A percentile compares a stretch with the other conserved stretches of the same genome.
phyloP scores from a whole-genome alignment of 768 basidiomycete genomes.

The Erythrobasidium yunnanense region DNA sequence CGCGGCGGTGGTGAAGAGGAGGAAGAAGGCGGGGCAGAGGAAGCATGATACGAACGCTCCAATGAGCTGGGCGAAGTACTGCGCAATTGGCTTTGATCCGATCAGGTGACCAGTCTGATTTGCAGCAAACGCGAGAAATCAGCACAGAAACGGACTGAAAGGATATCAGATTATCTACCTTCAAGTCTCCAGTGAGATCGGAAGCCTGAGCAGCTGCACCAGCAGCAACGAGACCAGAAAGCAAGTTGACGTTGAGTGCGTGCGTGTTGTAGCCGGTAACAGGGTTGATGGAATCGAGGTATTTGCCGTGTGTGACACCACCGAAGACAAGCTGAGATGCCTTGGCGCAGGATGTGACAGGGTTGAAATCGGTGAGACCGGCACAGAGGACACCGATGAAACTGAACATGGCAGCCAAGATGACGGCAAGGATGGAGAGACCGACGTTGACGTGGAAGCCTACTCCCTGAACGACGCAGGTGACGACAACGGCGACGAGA shows the following conservation, averaged over 20 bases:
- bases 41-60: slow-evolving; percentile 50
- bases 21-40: slow-evolving; percentile 40
- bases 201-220: slow-evolving; percentile 10
- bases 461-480: slow-evolving; percentile 50
- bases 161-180: too few relatives aligned
- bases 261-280: slow-evolving; percentile 7
- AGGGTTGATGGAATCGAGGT: slow-evolving; percentile 21
- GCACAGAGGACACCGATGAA: slow-evolving; percentile 57
- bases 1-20: slow-evolving; percentile 55
- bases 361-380: slow-evolving; percentile 56
- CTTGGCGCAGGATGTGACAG: slow-evolving; percentile 42
- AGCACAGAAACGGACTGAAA: too few relatives aligned
- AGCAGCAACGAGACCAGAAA: background rate
- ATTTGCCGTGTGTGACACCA: slow-evolving; percentile 50
- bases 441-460: slow-evolving; percentile 39
- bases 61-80: slow-evolving; percentile 28
- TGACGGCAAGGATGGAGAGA: slow-evolving; percentile 47
- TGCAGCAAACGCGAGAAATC: too few relatives aligned
- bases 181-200: slow-evolving; percentile 58
- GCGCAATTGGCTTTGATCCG: slow-evolving; percentile 54
- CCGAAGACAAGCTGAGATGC: slow-evolving; percentile 59
- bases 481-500: slow-evolving; percentile 48
- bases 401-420: slow-evolving; percentile 57
- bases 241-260: slow-evolving; percentile 36
- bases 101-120: slow-evolving; percentile 62